Evolutionary conservation across 164 flowering plant species (phyloP), one percentile per base, ranked within the genome.

Genomic region (Piper longum): DNA sequence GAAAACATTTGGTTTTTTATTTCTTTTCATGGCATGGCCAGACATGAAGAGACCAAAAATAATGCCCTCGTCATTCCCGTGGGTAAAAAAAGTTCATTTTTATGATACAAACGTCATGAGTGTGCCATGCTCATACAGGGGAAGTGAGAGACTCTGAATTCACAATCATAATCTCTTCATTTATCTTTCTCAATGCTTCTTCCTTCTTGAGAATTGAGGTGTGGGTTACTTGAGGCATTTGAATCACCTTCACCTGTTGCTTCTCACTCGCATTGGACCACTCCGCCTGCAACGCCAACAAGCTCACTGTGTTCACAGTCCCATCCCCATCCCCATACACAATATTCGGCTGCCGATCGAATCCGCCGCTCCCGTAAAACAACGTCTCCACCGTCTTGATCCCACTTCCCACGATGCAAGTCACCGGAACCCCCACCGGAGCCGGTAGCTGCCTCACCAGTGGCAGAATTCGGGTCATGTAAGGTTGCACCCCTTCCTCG

Each of bases 261-360:
- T 81, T 81, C 58, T 74, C 70, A 16, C 64, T 56, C 42, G 70
- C 67, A 0, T 61, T 61, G 0, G 62, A 64, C 96, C 98, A 84
- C 59, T 77, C 70, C 4, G 75, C 17, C 58, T 85, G 81, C 4
- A 78, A 65, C 0, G 82, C 89, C 65, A 78, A 51, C 74, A 93
- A 77, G 83, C 98, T 93, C 64, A 66, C 72, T 78, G 80, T 66
- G 68, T 88, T 89, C 51, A 93, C 98, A 7, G 98, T 89, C 43
- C 98, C 98, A 72, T 92, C 96, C 55, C 98, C 98, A 66, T 92
- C 96, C n/a, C 98, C 98, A 68, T 85, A 83, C n/a, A 70, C 70
- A 13, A 88, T 67, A 60, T 86, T 82, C 11, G 96, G 96, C 62
- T 78, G 82, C 76, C 71, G 70, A 19, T 88, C 93, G 48, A 82